phyloP scores from a whole-genome alignment of 805 yeast genomes.

The Pichia nanzhaoensis region DNA sequence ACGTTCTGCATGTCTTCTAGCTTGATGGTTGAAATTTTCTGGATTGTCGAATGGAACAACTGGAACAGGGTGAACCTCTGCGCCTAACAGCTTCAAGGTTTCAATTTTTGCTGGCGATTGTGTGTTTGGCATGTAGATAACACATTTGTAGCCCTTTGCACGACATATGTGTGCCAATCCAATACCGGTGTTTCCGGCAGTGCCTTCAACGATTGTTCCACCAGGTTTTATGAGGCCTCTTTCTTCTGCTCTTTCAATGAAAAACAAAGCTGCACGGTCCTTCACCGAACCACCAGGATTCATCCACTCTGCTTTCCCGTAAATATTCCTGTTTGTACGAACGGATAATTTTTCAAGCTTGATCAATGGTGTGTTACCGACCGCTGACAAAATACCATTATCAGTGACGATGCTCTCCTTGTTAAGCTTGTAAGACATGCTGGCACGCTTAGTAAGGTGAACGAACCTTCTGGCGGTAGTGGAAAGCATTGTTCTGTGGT shows the following conservation, averaged over 20 bases:
- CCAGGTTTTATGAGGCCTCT: slow-evolving; percentile 62
- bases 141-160: slow-evolving; percentile 76
- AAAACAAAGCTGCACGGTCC: slow-evolving; percentile 80
- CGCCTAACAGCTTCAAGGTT: slow-evolving; percentile 68
- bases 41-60: slow-evolving; percentile 82
- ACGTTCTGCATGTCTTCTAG: slow-evolving; percentile 73
- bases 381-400: slow-evolving; percentile 70
- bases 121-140: slow-evolving; percentile 88
- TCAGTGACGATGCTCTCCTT: slow-evolving; percentile 62
- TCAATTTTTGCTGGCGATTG: slow-evolving; percentile 78
- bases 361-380: slow-evolving; percentile 89
- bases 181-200: slow-evolving; percentile 96
- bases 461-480: slow-evolving; percentile 10
- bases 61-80: slow-evolving; percentile 86
- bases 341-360: slow-evolving; percentile 50
- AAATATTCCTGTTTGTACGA: slow-evolving; percentile 63
- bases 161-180: slow-evolving; percentile 82
- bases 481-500: slow-evolving; percentile 7
- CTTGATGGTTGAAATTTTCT: slow-evolving; percentile 81
- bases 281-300: slow-evolving; percentile 93
- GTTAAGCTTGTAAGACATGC: slow-evolving; percentile 30
- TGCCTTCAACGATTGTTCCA: slow-evolving; percentile 87
- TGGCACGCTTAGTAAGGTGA: slow-evolving; percentile 8
- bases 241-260: slow-evolving; percentile 72
- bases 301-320: slow-evolving; percentile 87